Percentiles rank a stretch among this genome's conserved stretches.
phyloP scores from a whole-genome alignment of 441 rosid species.

The Hura crepitans region DNA sequence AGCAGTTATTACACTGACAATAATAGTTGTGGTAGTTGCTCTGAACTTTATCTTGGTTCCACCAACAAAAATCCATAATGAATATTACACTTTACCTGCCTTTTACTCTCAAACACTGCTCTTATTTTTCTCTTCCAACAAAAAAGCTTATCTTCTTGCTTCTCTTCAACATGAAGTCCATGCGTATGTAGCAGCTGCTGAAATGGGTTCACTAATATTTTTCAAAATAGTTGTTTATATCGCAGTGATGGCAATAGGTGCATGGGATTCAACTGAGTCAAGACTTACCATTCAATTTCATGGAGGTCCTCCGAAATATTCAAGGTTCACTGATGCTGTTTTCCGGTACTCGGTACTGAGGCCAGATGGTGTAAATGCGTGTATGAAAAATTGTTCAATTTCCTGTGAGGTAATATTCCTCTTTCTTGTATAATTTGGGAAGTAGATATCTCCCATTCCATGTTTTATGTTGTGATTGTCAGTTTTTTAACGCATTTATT shows the following conservation, averaged over 20 bases:
- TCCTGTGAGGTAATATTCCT: conserved; percentile 42
- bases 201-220: conserved; percentile 31
- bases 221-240: conserved; percentile 23
- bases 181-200: conserved; percentile 18
- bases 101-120: conserved; percentile 11
- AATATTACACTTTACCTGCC: conserved; percentile 3
- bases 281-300: conserved; percentile 33
- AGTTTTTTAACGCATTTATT: background rate
- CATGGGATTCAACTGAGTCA: conserved; percentile 29
- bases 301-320: conserved; percentile 37
- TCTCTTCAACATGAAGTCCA: conserved; percentile 25
- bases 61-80: conserved; percentile 18
- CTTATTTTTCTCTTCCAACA: background rate
- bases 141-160: conserved; percentile 9
- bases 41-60: conserved; percentile 9
- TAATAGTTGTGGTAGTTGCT: conserved; percentile 40
- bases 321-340: conserved; percentile 42
- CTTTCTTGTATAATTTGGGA: background rate
- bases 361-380: conserved; percentile 39
- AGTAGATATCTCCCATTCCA: too few species aligned
- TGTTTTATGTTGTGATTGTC: background rate
- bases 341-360: conserved; percentile 35
- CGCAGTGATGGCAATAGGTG: conserved; percentile 26
- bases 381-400: conserved; percentile 34
- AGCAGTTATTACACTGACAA: conserved; percentile 48